phyloP scores from a whole-genome alignment of 768 basidiomycete species.

The Lentinula guzmanii region DNA sequence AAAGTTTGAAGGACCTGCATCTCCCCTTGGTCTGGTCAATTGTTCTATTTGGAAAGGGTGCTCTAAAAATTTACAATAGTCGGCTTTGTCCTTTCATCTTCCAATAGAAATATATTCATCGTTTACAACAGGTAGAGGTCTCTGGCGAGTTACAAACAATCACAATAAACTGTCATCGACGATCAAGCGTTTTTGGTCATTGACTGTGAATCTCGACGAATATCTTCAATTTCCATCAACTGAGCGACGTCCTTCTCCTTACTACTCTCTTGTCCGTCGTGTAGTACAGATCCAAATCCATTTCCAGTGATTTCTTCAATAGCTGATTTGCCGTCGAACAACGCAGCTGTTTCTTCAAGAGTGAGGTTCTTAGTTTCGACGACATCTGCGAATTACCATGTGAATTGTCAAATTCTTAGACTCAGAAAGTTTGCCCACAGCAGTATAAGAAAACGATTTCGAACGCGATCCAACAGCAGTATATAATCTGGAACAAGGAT shows the following conservation, averaged over 20 bases:
- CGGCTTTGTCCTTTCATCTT: too few species aligned
- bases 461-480: slow-evolving; percentile 39
- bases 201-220: not conserved
- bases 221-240: not conserved
- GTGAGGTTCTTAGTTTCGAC: slow-evolving; percentile 44
- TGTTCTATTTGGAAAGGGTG: too few species aligned
- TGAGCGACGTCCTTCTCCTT: not conserved
- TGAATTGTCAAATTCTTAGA: too few species aligned
- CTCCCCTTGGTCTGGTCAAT: too few species aligned
- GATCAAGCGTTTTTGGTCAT: not conserved
- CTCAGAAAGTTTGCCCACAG: slow-evolving; percentile 14
- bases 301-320: slow-evolving; percentile 17
- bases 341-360: slow-evolving; percentile 49
- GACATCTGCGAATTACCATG: slow-evolving; percentile 15
- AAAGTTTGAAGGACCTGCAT: too few species aligned
- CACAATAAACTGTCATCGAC: not conserved
- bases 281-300: not conserved
- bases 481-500: slow-evolving; percentile 28
- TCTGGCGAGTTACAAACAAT: too few species aligned
- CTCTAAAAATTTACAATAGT: too few species aligned
- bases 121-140: too few species aligned
- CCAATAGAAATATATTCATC: too few species aligned
- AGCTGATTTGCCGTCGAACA: slow-evolving; percentile 49
- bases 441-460: slow-evolving; percentile 38
- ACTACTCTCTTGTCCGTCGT: not conserved